Evolutionary conservation across 2,329 filamentous ascomycete species (phyloP), one percentile per base, ranked within the genome.

Genomic region (Ilyonectria sp.): DNA sequence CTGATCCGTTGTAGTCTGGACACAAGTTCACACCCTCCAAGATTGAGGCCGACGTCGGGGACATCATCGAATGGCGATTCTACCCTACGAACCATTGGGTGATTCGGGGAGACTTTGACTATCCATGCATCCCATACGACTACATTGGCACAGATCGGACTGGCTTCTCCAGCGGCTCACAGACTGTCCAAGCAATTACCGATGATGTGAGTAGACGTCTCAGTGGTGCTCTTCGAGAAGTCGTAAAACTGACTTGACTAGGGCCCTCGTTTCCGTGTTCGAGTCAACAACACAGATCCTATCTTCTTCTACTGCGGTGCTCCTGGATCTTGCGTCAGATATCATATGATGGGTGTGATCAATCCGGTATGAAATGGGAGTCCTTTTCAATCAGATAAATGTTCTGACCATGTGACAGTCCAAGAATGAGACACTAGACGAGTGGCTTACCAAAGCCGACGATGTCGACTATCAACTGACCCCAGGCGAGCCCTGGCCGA

Each of bases 301-400:
- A 86, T 90, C 17, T 93, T 91, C 77, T 92, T 88, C 78, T 94
- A 93, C 78, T 94, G 91, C 69, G 88, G 90, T 0, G 91, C 91
- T 0, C 86, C 89, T 0, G 86, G 84, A 1, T 93, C 91, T 2
- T 95, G 93, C 74, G 84, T 85, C 3, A 78, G 81, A 3, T 86
- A 91, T 49, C 86, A 88, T 23, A 95, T 95, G 93, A 86, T 95
- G 17, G 93, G 92, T 3, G 91, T 89, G 1, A 91, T 95, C 71
- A 95, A 95, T 75, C 87, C 91, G 7, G 88, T 90, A 82, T 67
- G 83, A 21, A 29, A 6, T 33, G 21, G 21, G n/a, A 33, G 15
- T 21, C 1, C 13, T 4, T 7, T 44, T 15, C 2, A 15, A 8
- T 13, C 26, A 5, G 10, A 0, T 10, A 31, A 3, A 31, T 19